A percentile compares a stretch with the other conserved stretches of the same genome.
Evolutionary conservation across 2,329 filamentous ascomycete species (phyloP).

Genomic region (Akanthomyces dipterigenus): DNA sequence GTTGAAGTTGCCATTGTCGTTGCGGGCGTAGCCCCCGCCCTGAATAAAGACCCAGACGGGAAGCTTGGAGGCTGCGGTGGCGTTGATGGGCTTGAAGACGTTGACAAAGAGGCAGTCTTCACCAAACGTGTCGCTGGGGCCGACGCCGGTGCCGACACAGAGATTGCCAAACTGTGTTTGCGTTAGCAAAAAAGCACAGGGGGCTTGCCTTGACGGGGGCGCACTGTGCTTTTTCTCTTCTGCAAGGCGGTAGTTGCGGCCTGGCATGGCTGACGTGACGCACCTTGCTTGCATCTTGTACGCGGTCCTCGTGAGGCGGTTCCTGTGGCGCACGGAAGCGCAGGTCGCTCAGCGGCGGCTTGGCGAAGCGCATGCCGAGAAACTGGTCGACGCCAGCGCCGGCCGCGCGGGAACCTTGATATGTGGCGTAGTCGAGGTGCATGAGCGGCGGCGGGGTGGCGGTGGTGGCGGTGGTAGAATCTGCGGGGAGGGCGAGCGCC

Average conservation of each 20-base stretch:
- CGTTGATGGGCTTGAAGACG: conserved; percentile 37
- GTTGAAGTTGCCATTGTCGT: conserved; percentile 47
- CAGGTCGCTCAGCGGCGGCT: conserved; percentile 41
- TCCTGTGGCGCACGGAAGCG: conserved; percentile 44
- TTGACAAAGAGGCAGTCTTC: conserved; percentile 46
- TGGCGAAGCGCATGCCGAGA: conserved; percentile 45
- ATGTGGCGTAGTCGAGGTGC: conserved; percentile 39
- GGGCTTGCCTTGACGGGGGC: too few species aligned
- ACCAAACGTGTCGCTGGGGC: conserved; percentile 10
- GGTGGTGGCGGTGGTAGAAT: background rate
- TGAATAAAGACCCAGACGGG: conserved; percentile 36
- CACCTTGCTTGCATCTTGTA: conserved; percentile 32
- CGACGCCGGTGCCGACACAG: conserved; percentile 33
- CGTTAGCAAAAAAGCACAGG: background rate
- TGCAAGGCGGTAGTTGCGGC: background rate
- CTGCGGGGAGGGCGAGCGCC: background rate
- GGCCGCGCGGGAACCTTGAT: conserved; percentile 31
- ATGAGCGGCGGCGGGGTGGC: conserved; percentile 16
- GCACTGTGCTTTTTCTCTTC: background rate
- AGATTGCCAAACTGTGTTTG: conserved; percentile 35
- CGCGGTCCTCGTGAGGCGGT: conserved; percentile 27
- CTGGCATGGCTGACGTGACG: conserved; percentile 9
- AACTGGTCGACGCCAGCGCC: conserved; percentile 37
- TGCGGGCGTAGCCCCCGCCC: conserved; percentile 39
- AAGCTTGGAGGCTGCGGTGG: conserved; percentile 22